Percentiles rank a stretch among this genome's conserved stretches.
Evolutionary conservation across 2,329 filamentous ascomycete species (phyloP).

Genomic region (Macrophomina pseudophaseolina): DNA sequence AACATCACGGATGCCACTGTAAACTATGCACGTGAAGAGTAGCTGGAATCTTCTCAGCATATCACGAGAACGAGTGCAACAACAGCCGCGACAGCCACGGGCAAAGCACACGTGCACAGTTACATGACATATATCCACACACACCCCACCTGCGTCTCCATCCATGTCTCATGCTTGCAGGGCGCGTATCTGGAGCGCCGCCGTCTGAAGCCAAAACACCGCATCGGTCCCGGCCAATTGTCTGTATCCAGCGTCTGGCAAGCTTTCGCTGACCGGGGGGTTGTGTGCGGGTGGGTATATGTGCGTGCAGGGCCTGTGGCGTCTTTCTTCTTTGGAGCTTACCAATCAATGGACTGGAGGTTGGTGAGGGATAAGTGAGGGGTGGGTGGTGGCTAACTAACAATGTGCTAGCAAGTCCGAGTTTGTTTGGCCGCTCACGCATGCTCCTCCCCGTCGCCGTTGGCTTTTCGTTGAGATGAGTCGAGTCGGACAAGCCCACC

Average conservation of each 20-base stretch:
- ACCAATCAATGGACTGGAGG: conserved; percentile 12
- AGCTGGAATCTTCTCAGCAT: not conserved
- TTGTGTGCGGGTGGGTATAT: too few species aligned
- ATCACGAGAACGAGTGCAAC: not conserved
- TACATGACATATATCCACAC: not conserved
- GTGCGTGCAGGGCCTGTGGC: not conserved
- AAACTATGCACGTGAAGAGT: conserved; percentile 12
- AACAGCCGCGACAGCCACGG: not conserved
- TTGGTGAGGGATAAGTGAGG: not conserved
- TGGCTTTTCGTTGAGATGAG: conserved; percentile 10
- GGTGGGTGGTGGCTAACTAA: conserved; percentile 5
- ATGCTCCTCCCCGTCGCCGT: not conserved
- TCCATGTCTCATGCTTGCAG: not conserved
- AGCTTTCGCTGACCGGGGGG: conserved; percentile 1
- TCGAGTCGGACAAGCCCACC: conserved; percentile 7
- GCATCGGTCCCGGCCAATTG: conserved; percentile 5
- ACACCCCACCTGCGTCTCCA: not conserved
- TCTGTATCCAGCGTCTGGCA: not conserved
- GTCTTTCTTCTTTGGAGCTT: not conserved
- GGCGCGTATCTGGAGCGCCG: not conserved
- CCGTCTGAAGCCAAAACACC: not conserved
- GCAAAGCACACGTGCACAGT: not conserved
- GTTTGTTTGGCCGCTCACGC: not conserved
- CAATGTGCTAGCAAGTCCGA: conserved; percentile 10
- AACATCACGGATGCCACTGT: not conserved